Evolutionary conservation across 177 flowering plant species (phyloP).

Genomic region (Vitis hybrid): DNA sequence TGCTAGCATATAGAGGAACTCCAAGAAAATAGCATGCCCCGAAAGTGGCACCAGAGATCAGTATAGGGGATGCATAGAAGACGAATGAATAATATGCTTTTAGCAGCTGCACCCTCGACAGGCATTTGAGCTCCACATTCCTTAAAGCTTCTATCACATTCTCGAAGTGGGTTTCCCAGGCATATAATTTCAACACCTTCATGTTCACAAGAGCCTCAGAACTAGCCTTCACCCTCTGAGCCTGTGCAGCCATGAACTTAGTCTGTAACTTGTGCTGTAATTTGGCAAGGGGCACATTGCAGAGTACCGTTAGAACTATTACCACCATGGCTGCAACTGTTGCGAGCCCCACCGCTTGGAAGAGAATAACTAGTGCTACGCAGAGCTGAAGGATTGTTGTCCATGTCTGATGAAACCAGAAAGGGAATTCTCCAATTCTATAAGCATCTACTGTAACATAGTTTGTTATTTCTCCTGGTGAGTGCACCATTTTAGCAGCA

Average conservation of each 20-base stretch:
- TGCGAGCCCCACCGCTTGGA: slow-evolving; percentile 60
- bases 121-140: slow-evolving; percentile 47
- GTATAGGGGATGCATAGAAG: slow-evolving; percentile 66
- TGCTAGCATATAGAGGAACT: slow-evolving; percentile 54
- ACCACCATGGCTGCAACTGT: slow-evolving; percentile 60
- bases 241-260: slow-evolving; percentile 65
- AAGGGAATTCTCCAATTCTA: slow-evolving; percentile 75
- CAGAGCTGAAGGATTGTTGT: slow-evolving; percentile 64
- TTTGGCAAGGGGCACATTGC: slow-evolving; percentile 69
- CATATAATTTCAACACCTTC: slow-evolving; percentile 76
- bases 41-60: slow-evolving; percentile 67
- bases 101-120: slow-evolving; percentile 48
- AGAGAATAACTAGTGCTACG: slow-evolving; percentile 50
- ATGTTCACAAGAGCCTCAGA: slow-evolving; percentile 75
- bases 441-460: slow-evolving; percentile 78
- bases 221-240: slow-evolving; percentile 57
- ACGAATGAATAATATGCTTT: slow-evolving; percentile 53
- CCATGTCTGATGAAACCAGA: slow-evolving; percentile 81
- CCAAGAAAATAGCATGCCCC: slow-evolving; percentile 61
- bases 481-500: slow-evolving; percentile 50
- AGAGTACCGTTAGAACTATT: slow-evolving; percentile 56
- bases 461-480: slow-evolving; percentile 71
- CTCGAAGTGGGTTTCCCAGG: slow-evolving; percentile 73
- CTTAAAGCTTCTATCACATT: slow-evolving; percentile 46
- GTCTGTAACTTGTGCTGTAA: slow-evolving; percentile 61